These are phyloP conservation scores for Chlorella variabilis DNA, from an alignment of 163 green algal genomes.

Conservation along the genomic window DNA sequence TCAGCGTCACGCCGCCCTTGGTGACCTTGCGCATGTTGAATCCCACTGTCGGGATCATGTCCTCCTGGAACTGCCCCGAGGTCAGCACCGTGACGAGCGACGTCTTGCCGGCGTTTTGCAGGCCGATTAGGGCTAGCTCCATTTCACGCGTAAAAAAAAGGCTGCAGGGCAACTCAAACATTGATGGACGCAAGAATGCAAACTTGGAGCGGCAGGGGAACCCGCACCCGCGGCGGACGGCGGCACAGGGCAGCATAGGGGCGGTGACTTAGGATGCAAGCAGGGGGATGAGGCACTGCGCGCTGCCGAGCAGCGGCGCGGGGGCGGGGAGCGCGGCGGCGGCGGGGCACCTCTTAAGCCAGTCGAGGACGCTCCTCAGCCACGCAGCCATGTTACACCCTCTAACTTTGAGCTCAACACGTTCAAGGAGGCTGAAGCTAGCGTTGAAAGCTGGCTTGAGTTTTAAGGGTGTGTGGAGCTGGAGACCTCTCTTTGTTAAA, in stretches of 20 bases:
- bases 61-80: conserved; percentile 89
- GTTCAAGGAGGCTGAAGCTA: no score
- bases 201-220: not conserved
- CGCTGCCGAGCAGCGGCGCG: no score
- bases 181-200: not conserved
- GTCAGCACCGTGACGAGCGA: conserved; percentile 96
- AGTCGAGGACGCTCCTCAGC: no score
- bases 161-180: conserved; percentile 49
- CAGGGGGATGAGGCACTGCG: no score
- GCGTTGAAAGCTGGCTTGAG: no score
- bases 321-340: no score
- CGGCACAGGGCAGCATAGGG: not conserved
- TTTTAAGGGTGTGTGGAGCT: no score
- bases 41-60: conserved; percentile 96
- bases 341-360: not conserved
- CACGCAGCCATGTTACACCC: no score
- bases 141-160: conserved; percentile 98
- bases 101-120: conserved; percentile 97
- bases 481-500: no score
- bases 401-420: no score
- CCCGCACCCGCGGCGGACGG: not conserved
- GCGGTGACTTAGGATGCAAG: no score
- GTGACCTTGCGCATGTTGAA: conserved; percentile 99
- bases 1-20: conserved; percentile 93
- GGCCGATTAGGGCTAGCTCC: conserved; percentile 95